Evolutionary conservation across 2,329 filamentous ascomycete genomes (phyloP).

Genomic region (Sporothrix brunneoviolacea): DNA sequence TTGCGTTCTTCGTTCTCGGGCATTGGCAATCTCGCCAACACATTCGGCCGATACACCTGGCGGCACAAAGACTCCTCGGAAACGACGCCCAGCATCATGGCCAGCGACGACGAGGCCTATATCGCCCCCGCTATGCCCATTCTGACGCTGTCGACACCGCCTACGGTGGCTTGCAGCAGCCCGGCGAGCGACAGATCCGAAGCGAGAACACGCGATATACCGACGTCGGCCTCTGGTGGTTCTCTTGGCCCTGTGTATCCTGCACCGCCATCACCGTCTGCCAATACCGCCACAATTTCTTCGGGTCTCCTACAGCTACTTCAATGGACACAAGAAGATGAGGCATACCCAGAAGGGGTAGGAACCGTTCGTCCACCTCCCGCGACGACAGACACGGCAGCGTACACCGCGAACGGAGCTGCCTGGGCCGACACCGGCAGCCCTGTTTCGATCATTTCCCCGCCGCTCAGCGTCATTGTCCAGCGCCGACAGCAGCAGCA

Average conservation of each 20-base stretch:
- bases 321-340: no score
- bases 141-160: background rate
- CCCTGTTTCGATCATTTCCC: background rate
- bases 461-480: background rate
- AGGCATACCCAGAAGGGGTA: no score
- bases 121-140: constrained; percentile 13
- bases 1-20: background rate
- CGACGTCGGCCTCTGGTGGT: background rate
- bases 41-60: constrained; percentile 9
- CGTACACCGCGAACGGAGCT: background rate
- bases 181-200: background rate
- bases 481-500: background rate
- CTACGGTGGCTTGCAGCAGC: background rate
- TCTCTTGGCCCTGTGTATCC: background rate
- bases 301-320: background rate
- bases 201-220: background rate
- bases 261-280: no score
- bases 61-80: constrained; percentile 19
- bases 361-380: background rate
- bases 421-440: background rate
- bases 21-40: background rate
- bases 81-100: constrained; percentile 13
- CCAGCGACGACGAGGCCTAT: constrained; percentile 13
- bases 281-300: background rate
- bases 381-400: background rate